These are phyloP conservation scores for Sextonia rubra DNA, from an alignment of 164 flowering plant genomes.

Conservation along the genomic window DNA sequence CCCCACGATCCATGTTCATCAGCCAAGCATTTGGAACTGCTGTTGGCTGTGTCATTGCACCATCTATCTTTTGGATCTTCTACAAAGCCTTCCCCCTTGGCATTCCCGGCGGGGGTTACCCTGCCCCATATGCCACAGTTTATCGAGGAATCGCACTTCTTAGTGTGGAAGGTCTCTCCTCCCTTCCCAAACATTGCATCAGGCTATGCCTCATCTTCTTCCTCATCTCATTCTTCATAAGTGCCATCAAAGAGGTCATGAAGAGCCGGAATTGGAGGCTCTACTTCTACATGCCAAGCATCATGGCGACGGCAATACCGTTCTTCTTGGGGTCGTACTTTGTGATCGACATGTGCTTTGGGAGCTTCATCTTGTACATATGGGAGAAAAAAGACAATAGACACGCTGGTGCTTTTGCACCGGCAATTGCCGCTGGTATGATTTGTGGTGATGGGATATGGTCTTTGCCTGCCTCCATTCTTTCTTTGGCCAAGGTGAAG, in stretches of 20 bases:
- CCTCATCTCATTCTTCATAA: constrained; percentile 7
- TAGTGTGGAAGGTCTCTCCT: constrained; percentile 23
- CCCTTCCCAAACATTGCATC: constrained; percentile 34
- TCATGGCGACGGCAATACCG: constrained; percentile 36
- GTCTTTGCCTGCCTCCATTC: constrained; percentile 24
- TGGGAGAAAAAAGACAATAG: constrained; percentile 23
- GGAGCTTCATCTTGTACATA: constrained; percentile 23
- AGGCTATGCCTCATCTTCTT: constrained; percentile 15
- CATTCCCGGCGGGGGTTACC: constrained; percentile 13
- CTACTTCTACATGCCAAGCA: constrained; percentile 23
- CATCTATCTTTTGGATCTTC: constrained; percentile 31
- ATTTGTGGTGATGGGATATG: constrained; percentile 33
- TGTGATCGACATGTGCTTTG: constrained; percentile 34
- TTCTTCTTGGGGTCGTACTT: constrained; percentile 31
- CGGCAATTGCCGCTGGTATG: constrained; percentile 32
- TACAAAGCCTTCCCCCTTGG: constrained; percentile 30
- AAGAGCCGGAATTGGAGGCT: constrained; percentile 1
- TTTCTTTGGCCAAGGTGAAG: constrained; percentile 30
- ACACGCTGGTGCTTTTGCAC: constrained; percentile 19
- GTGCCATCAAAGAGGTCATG: constrained; percentile 8
- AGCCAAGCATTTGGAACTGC: constrained; percentile 31
- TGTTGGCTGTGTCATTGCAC: constrained; percentile 27
- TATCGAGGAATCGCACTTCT: constrained; percentile 33
- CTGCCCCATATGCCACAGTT: constrained; percentile 26
- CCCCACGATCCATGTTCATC: constrained; percentile 32